Percentiles rank a stretch among this genome's conserved stretches.
Evolutionary conservation across 2,329 filamentous ascomycete genomes (phyloP).

Genomic region (Ceratocystis cacaofunesta): DNA sequence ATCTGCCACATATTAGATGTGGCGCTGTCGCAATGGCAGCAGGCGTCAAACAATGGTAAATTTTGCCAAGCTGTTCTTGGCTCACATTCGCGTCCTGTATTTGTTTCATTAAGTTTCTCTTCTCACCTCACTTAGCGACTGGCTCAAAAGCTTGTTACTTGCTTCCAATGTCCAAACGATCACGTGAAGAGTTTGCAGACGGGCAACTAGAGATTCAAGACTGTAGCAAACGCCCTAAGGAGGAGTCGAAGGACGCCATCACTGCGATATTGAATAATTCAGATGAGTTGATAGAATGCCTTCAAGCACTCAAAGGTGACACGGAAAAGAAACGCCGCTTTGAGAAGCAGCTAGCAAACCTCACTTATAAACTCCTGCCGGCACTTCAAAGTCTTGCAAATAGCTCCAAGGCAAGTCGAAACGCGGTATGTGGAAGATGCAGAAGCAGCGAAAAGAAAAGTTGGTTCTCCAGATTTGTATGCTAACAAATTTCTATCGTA

Average conservation of each 20-base stretch:
- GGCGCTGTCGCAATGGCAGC: slow-evolving; percentile 9
- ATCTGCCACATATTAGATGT: slow-evolving; percentile 6
- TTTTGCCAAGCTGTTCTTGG: slow-evolving; percentile 2
- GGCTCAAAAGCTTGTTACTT: not conserved
- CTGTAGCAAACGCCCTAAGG: slow-evolving; percentile 18
- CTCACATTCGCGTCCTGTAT: not conserved
- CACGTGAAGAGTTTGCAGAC: slow-evolving; percentile 11
- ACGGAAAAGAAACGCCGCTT: slow-evolving; percentile 19
- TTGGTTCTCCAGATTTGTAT: not conserved
- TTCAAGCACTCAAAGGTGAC: slow-evolving; percentile 24
- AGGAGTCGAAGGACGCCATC: slow-evolving; percentile 21
- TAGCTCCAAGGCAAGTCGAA: slow-evolving; percentile 5
- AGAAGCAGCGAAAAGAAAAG: not conserved
- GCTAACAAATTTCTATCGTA: not conserved
- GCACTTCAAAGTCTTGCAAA: slow-evolving; percentile 20
- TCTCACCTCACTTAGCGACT: not conserved
- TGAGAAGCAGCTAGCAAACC: slow-evolving; percentile 15
- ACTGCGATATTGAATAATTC: slow-evolving; percentile 24
- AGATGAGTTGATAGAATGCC: slow-evolving; percentile 27
- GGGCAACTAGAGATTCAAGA: slow-evolving; percentile 4
- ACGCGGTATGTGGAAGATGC: slow-evolving; percentile 3
- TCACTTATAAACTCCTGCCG: slow-evolving; percentile 22
- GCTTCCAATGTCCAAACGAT: slow-evolving; percentile 16
- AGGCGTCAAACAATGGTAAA: not conserved
- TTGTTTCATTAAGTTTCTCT: not conserved